A percentile compares a stretch with the other conserved stretches of the same genome.
phyloP scores from a whole-genome alignment of 176 grass and related monocot genomes.

The Paspalum vaginatum region DNA sequence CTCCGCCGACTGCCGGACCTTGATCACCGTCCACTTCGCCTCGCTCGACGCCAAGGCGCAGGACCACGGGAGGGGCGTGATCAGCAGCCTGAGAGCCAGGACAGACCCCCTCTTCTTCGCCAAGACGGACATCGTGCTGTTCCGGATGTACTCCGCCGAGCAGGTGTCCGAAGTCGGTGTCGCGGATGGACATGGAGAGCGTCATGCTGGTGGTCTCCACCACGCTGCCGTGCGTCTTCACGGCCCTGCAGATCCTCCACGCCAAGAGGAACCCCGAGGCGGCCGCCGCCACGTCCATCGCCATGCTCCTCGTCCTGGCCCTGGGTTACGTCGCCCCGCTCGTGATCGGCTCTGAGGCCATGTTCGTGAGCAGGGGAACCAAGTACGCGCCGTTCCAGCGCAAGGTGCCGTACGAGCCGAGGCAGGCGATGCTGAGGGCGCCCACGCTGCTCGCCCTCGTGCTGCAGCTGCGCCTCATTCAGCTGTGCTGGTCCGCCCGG shows the following conservation, averaged over 20 bases:
- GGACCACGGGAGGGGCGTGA: conserved; percentile 22
- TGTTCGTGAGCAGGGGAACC: conserved; percentile 53
- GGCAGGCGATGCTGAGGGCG: conserved; percentile 51
- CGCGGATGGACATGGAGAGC: conserved; percentile 50
- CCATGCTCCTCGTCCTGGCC: conserved; percentile 63
- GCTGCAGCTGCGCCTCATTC: conserved; percentile 47
- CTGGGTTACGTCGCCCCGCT: conserved; percentile 45
- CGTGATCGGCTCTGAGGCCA: conserved; percentile 49
- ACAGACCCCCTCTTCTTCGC: conserved; percentile 58
- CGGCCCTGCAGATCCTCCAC: conserved; percentile 52
- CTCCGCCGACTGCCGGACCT: conserved; percentile 44
- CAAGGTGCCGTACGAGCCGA: conserved; percentile 41
- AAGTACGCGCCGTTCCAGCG: background rate
- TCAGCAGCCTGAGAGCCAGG: conserved; percentile 58
- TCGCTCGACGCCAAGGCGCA: conserved; percentile 1
- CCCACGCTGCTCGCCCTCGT: conserved; percentile 54
- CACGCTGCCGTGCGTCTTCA: conserved; percentile 49
- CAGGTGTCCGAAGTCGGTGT: conserved; percentile 21
- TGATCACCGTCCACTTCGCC: conserved; percentile 47
- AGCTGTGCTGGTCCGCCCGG: conserved; percentile 13
- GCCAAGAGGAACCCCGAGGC: conserved; percentile 42
- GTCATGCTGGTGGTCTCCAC: conserved; percentile 47
- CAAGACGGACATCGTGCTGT: background rate
- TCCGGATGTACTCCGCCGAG: conserved; percentile 17
- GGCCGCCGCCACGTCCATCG: conserved; percentile 43